Percentiles rank a stretch among this genome's conserved stretches.
Evolutionary conservation across 805 yeast species (phyloP).

Genomic region (Candida nemodendra): DNA sequence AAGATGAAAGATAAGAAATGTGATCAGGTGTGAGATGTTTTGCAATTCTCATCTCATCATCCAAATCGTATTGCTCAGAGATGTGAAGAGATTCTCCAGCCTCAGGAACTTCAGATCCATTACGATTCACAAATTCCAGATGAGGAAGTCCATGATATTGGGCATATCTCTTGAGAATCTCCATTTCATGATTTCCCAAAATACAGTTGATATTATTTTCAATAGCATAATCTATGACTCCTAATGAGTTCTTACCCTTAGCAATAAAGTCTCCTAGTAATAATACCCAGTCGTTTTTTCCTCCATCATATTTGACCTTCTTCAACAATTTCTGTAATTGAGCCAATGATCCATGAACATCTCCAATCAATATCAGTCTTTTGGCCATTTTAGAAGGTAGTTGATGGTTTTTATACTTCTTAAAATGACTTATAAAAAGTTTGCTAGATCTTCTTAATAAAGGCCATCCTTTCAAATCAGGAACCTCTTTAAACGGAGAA

Average conservation of each 20-base stretch:
- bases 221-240: conserved; percentile 65
- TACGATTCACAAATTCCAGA: conserved; percentile 20
- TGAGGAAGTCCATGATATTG: conserved; percentile 49
- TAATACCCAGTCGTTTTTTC: conserved; percentile 54
- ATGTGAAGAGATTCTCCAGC: conserved; percentile 8
- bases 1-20: conserved; percentile 53
- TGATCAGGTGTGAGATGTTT: conserved; percentile 58
- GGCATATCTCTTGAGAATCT: conserved; percentile 63
- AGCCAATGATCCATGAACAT: conserved; percentile 76
- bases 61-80: conserved; percentile 31
- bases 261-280: conserved; percentile 82
- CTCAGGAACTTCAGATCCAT: conserved; percentile 10
- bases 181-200: conserved; percentile 87
- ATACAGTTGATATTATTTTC: conserved; percentile 65
- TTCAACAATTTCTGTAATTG: conserved; percentile 54
- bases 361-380: conserved; percentile 75
- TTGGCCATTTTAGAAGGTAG: conserved; percentile 25
- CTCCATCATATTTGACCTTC: conserved; percentile 44
- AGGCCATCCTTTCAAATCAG: conserved; percentile 23
- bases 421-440: conserved; percentile 22
- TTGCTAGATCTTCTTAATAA: conserved; percentile 14
- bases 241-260: conserved; percentile 76
- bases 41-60: conserved; percentile 46
- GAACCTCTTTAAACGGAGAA: conserved; percentile 28
- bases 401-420: conserved; percentile 10